Evolutionary conservation across 2,329 filamentous ascomycete genomes (phyloP), one percentile per base, ranked within the genome.

Genomic region (Pseudophaeomoniella oleicola): DNA sequence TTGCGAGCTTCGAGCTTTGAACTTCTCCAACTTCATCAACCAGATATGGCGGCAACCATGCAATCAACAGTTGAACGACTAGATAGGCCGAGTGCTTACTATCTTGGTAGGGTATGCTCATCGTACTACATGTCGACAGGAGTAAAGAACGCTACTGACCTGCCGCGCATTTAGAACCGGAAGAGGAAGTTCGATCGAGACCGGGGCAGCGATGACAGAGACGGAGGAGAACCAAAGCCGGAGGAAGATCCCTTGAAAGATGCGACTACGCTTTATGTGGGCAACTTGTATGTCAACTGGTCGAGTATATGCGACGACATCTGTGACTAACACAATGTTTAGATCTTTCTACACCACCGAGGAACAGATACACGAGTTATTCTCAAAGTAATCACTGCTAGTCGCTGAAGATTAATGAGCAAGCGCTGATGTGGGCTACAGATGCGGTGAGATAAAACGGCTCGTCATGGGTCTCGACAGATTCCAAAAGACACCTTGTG

Each of bases 341-440:
- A 86, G 82, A 37, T 93, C 87, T 30, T 94, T 94, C 65, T 94
- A 94, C 69, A 98, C 90, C 16, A 98, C 90, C 39, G 90, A 98
- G 58, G 90, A 98, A 63, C 90, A 98, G 58, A 94, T 98, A 41
- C 88, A 96, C 60, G 88, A 96, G 61, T 75, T 94, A 34, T 94
- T 94, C 59, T 78, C 81, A 41, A 94, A 94, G 69, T 88, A 50
- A 43, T 61, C 35, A 18, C 15, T 3, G 29, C 13, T 4, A 30
- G 4, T 29, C 22, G 13, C 16, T 6, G 10, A 32, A 16, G 10
- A 5, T 16, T 6, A 14, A 5, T 14, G 5, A n/a, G n/a, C 13
- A 13, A 19, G 16, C 14, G 32, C 32, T n/a, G 14, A 19, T 14
- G 9, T 12, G 9, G 13, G 18, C 19, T 44, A 53, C 30, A 75